Base-by-base conservation (phyloP, 306 rosid genomes). In the Pterocarpus macrocarpus region DNA sequence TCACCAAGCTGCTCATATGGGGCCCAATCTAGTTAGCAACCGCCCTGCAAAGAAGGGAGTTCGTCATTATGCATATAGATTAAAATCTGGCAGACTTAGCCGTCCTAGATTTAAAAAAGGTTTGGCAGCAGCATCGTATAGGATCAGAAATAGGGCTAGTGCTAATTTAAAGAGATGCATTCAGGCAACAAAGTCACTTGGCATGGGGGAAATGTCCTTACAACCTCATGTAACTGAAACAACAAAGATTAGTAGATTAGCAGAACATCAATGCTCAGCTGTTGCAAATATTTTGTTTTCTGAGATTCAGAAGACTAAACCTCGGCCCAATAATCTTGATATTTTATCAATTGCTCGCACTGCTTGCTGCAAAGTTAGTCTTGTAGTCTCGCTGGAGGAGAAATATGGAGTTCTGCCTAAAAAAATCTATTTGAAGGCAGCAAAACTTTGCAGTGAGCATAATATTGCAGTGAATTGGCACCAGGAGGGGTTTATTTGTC, bases 1-100 rank as follows among this genome's bases (percentile, higher is more conserved):
- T 83, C 99, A 96, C 86, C 99, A 96, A 88, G 98, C 99, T 84
- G 97, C 97, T 33, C 99, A 96, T 77, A 96, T 93, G 98, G 98
- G 92, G 64, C 90, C 94, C 73, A 91, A 95, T 81, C 79, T 90
- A 78, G 89, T 79, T 58, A 88, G 86, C 64, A 80, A 89, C 86
- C 86, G 81, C 36, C 94, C 97, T 3, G 84, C 94, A 35, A 96
- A 96, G 90, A 88, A 73, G 82, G 99, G 99, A 44, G 85, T 96
- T 78, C 94, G 94, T 32, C 86, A 90, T 88, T 94, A 90, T 78
- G 87, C 98, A 34, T 92, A 96, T 72, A 93, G 87, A 85, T 64
- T 92, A 80, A 96, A 93, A 88, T 92, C 98, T 82, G 98, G 99
- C 71, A 91, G 97, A 80, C 96, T 96, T 68, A 91, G 97, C 80